Evolutionary conservation across 441 rosid genomes (phyloP), one percentile per base, ranked within the genome.

Genomic region (Syzygium malaccense): DNA sequence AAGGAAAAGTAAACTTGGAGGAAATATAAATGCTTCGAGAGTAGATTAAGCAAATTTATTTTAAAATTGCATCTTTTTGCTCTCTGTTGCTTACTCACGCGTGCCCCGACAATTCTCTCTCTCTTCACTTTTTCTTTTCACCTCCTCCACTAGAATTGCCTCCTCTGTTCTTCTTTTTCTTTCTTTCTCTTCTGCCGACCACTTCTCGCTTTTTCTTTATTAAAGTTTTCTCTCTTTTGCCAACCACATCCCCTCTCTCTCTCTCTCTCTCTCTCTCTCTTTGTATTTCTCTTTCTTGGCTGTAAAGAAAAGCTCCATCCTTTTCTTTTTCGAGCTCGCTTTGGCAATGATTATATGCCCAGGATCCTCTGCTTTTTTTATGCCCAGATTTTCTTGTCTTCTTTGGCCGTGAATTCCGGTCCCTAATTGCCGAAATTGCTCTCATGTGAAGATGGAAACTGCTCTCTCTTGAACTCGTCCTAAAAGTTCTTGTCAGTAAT

Each of bases 261-360:
- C 41, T 41, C 41, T 4, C 41, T 4, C 6, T 4, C 41, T 4
- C 6, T 4, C 41, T 45, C 48, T 58, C n/a, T 11, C 62, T 25
- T n/a, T 26, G 0, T 4, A 10, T 4, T 10, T 2, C 62, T 0
- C 4, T 57, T 11, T 11, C 64, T 25, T 57, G n/a, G 14, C n/a
- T 5, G 12, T 2, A 28, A 57, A 57, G 62, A 57, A 57, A 57
- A 25, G 13, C 62, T 4, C 14, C 62, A 10, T 57, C 14, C 12
- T 25, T 57, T 4, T 25, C n/a, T 57, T 2, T 25, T 23, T 26
- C 1, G 0, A 4, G 14, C 64, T 58, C 30, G 1, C 14, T 1
- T 58, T 58, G n/a, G 30, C n/a, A 58, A 26, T 4, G 12, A 4
- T 26, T 25, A 10, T 23, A 57, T 57, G 62, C 12, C 1, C 14